A percentile compares a stretch with the other conserved stretches of the same genome.
Conservation (phyloP, 2,329 filamentous ascomycete species). For the Cucurbitaria berberidis region DNA sequence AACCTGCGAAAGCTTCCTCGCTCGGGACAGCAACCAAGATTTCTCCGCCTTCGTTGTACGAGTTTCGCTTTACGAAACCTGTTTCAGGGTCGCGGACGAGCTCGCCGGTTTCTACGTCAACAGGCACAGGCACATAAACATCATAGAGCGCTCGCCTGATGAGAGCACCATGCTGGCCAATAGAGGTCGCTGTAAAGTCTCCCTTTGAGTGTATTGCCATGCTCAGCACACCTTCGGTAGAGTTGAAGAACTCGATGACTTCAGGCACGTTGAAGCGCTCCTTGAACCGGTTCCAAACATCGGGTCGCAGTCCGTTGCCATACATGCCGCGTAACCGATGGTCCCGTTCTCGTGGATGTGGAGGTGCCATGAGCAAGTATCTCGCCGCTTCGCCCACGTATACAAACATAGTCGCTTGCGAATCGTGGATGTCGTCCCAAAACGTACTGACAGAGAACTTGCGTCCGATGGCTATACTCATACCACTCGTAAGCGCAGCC, state of each 20-base stretch:
- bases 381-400: conserved; percentile 80
- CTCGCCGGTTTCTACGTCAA: conserved; percentile 71
- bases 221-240: conserved; percentile 71
- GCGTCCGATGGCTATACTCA: conserved; percentile 65
- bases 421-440: conserved; percentile 73
- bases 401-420: conserved; percentile 70
- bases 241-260: conserved; percentile 77
- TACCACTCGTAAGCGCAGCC: conserved; percentile 50
- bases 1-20: conserved; percentile 62
- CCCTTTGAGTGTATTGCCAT: conserved; percentile 60
- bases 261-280: conserved; percentile 66
- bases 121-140: conserved; percentile 67
- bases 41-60: conserved; percentile 73
- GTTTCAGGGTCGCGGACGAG: conserved; percentile 69
- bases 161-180: conserved; percentile 73
- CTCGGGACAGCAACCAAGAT: conserved; percentile 68
- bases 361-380: conserved; percentile 72
- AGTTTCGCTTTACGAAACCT: conserved; percentile 66
- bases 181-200: conserved; percentile 63
- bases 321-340: conserved; percentile 66
- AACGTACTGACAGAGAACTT: conserved; percentile 72
- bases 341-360: conserved; percentile 62
- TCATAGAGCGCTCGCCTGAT: conserved; percentile 60
- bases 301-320: conserved; percentile 70
- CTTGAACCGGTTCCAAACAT: conserved; percentile 69